Conservation (phyloP, 805 yeast genomes). For the Tetrapisispora pingtungensis region DNA sequence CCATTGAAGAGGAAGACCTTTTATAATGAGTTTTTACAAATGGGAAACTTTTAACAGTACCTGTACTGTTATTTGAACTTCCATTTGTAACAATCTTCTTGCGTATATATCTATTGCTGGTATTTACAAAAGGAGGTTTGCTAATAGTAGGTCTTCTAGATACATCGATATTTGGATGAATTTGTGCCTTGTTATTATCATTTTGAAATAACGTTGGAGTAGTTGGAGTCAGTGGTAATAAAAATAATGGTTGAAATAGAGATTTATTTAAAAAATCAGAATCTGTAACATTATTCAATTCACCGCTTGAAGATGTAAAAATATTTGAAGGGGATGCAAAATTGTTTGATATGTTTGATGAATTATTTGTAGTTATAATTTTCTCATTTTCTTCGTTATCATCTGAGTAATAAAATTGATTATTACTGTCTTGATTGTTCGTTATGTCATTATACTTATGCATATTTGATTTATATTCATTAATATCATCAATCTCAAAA, state of each 20-base stretch:
- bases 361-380: constrained; percentile 4
- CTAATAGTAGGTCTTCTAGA: constrained; percentile 1
- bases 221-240: constrained; percentile 18
- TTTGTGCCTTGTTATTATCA: background rate
- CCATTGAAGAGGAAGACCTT: constrained; percentile 21
- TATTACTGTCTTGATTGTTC: constrained; percentile 1
- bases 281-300: background rate
- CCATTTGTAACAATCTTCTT: background rate
- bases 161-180: background rate
- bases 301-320: background rate
- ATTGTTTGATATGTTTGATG: constrained; percentile 15
- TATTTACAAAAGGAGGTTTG: constrained; percentile 2
- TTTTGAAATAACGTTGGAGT: constrained; percentile 11
- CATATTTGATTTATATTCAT: background rate
- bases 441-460: constrained; percentile 4
- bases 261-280: background rate
- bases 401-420: constrained; percentile 3
- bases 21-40: constrained; percentile 15
- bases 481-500: background rate
- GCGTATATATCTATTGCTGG: constrained; percentile 3
- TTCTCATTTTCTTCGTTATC: constrained; percentile 1
- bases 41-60: background rate
- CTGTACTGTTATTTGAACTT: background rate
- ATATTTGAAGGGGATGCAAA: constrained; percentile 12
- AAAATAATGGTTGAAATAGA: constrained; percentile 10